These are phyloP conservation scores for Candida mesenterica DNA, from an alignment of 1,139 yeast genomes.

Conservation along the genomic window DNA sequence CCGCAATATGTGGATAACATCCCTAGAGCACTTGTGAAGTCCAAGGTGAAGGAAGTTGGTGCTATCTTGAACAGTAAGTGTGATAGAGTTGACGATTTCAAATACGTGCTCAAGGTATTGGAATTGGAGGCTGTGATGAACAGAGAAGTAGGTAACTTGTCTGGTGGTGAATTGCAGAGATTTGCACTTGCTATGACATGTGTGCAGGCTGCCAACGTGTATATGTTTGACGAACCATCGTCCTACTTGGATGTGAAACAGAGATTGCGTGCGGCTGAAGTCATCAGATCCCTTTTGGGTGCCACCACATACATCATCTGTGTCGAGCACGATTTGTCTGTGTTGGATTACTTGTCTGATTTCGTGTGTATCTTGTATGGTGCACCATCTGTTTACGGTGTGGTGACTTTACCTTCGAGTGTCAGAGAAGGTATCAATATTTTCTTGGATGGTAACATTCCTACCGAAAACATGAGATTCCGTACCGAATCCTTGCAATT, in stretches of 20 bases:
- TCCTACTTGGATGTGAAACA: conserved; percentile 97
- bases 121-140: conserved; percentile 72
- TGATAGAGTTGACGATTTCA: conserved; percentile 62
- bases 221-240: conserved; percentile 99
- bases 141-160: conserved; percentile 84
- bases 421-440: conserved; percentile 99
- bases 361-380: conserved; percentile 95
- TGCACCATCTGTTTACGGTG: conserved; percentile 97
- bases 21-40: conserved; percentile 88
- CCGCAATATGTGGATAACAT: conserved; percentile 98
- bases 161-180: conserved; percentile 99
- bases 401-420: conserved; percentile 90
- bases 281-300: conserved; percentile 78
- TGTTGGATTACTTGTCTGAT: conserved; percentile 92
- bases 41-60: conserved; percentile 85
- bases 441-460: conserved; percentile 96
- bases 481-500: conserved; percentile 94
- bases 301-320: conserved; percentile 84
- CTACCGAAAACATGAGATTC: conserved; percentile 94
- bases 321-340: conserved; percentile 98
- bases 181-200: conserved; percentile 97
- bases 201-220: conserved; percentile 91
- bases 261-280: conserved; percentile 95
- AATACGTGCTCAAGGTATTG: conserved; percentile 62
- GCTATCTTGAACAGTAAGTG: conserved; percentile 72